Evolutionary conservation across 352 stramenopile genomes (phyloP), one percentile per base, ranked within the genome.

Genomic region (Blastocystis sp.): DNA sequence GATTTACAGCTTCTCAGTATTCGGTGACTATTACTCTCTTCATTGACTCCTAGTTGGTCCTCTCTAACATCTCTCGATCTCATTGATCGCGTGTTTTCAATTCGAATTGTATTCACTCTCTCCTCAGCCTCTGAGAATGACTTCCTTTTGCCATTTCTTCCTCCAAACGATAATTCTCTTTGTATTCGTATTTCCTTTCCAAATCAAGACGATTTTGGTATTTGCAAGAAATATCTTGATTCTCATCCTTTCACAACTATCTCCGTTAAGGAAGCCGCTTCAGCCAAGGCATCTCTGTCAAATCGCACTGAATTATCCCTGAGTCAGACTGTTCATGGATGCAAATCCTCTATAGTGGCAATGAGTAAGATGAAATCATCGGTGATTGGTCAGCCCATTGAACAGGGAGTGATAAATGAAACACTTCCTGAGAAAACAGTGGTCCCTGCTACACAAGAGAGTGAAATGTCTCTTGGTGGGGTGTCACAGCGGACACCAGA

Each of bases 281-380:
- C 54, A 13, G 48, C 11, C 1, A n/a, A 27, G 24, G 17, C 70
- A 62, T 27, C 70, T 42, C n/a, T 33, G n/a, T 5, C 70, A 13
- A 33, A 51, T 64, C 27, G 44, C 1, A 27, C 70, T n/a, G 70
- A 81, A 51, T 15, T 56, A 33, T 81, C 70, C 7, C 70, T 81
- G 0, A 81, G 70, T 27, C 70, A 81, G 70, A 81, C 70, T 22
- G 53, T 27, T 19, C 60, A 40, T 1, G 70, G 70, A n/a, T 81
- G 70, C 70, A 81, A 81, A 40, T 81, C 70, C 24, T 81, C 70
- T 27, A 44, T 81, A 13, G 70, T 81, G 15, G 70, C 70, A 3
- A 27, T 81, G 15, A 7, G 17, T 5, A 48, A 15, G 17, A 40
- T 22, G 19, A 2, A 11, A 30, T 19, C 17, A 11, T 35, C 56